These are phyloP conservation scores for Helicostylum pulchrum DNA, from an alignment of 192 early-diverging fungal species.

Conservation along the genomic window DNA sequence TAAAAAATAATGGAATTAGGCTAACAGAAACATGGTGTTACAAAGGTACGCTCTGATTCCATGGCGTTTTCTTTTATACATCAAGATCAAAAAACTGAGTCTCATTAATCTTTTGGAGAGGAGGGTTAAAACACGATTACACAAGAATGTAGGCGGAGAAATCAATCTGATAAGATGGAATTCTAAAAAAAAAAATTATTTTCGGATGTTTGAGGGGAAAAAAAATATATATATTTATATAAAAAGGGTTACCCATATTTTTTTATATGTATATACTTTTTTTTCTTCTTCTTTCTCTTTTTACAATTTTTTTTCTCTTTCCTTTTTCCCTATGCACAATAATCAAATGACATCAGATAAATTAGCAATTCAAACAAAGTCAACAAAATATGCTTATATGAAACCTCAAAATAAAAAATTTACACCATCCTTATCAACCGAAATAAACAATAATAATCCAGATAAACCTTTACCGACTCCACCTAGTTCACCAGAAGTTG, in stretches of 20 bases:
- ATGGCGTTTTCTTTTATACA: not conserved
- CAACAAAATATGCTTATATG: no score
- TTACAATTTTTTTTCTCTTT: not conserved
- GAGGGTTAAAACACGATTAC: no score
- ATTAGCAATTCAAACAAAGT: no score
- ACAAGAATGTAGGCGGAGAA: not conserved
- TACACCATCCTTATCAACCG: not conserved
- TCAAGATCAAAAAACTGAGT: not conserved
- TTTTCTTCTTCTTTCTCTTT: not conserved
- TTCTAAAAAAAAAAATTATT: not conserved
- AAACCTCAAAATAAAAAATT: no score
- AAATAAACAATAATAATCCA: not conserved
- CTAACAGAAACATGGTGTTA: not conserved
- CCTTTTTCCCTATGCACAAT: not conserved
- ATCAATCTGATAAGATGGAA: constrained; percentile 5
- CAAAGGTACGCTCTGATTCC: not conserved
- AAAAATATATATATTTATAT: not conserved
- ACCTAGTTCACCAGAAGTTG: not conserved
- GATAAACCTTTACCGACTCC: not conserved
- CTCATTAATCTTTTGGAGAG: no score
- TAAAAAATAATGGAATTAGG: not conserved
- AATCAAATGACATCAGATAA: not conserved
- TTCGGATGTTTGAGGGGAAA: not conserved
- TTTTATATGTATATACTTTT: not conserved
- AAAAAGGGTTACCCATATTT: not conserved